A percentile compares a stretch with the other conserved stretches of the same genome.
Evolutionary conservation across 1,139 yeast genomes (phyloP).

Genomic region (Geotrichum phurueaensis): DNA sequence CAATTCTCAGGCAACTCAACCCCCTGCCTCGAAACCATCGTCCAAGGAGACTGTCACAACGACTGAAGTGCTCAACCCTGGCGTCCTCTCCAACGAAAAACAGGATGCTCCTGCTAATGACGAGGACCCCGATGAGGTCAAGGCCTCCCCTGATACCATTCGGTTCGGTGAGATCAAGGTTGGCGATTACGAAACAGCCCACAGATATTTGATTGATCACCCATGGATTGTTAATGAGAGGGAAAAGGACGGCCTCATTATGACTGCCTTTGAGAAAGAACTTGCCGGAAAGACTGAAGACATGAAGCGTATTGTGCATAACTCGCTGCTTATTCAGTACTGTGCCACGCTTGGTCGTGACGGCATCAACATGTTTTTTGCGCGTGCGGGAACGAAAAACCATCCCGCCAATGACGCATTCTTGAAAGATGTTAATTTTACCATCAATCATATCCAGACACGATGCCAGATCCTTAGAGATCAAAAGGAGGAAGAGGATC

Average conservation of each 20-base stretch:
- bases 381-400: constrained; percentile 49
- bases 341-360: constrained; percentile 53
- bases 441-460: constrained; percentile 61
- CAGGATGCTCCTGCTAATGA: constrained; percentile 17
- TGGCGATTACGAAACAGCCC: constrained; percentile 45
- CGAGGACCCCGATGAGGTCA: constrained; percentile 41
- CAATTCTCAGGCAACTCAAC: constrained; percentile 30
- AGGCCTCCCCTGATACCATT: constrained; percentile 56
- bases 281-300: constrained; percentile 56
- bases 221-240: constrained; percentile 68
- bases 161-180: constrained; percentile 55
- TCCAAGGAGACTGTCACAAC: constrained; percentile 21
- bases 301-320: constrained; percentile 59
- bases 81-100: constrained; percentile 19
- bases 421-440: constrained; percentile 62
- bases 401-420: constrained; percentile 65
- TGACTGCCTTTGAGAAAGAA: constrained; percentile 87
- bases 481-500: constrained; percentile 38
- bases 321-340: constrained; percentile 76
- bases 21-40: constrained; percentile 14
- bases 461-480: constrained; percentile 68
- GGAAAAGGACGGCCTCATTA: constrained; percentile 87
- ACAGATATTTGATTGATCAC: constrained; percentile 51
- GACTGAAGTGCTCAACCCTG: constrained; percentile 39
- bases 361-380: constrained; percentile 65